These are phyloP conservation scores for Papiliotrema fonsecae DNA, from an alignment of 1,284 basidiomycete genomes.

Conservation along the genomic window DNA sequence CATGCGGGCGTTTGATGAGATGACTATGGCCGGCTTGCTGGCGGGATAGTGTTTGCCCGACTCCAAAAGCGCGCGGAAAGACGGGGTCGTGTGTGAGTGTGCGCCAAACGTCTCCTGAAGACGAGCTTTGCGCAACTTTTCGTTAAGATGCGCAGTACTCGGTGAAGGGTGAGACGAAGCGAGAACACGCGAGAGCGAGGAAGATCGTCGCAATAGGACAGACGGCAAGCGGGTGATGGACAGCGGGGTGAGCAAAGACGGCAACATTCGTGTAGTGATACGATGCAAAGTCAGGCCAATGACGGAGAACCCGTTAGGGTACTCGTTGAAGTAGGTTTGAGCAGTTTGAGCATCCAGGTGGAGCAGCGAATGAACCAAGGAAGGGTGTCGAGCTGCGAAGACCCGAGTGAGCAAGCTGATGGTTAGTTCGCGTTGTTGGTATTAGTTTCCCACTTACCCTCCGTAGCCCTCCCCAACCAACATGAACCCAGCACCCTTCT, in stretches of 20 bases:
- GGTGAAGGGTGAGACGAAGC: slow-evolving; percentile 32
- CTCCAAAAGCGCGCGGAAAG: slow-evolving; percentile 30
- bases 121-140: slow-evolving; percentile 32
- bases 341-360: slow-evolving; percentile 43
- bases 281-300: slow-evolving; percentile 25
- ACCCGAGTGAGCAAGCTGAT: slow-evolving; percentile 33
- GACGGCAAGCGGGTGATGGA: slow-evolving; percentile 32
- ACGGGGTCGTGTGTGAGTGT: slow-evolving; percentile 31
- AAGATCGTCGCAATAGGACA: slow-evolving; percentile 29
- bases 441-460: slow-evolving; percentile 22
- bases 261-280: slow-evolving; percentile 26
- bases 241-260: slow-evolving; percentile 33
- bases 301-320: slow-evolving; percentile 19
- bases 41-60: slow-evolving; percentile 28
- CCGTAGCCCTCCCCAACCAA: slow-evolving; percentile 43
- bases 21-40: slow-evolving; percentile 28
- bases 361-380: slow-evolving; percentile 30
- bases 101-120: slow-evolving; percentile 38
- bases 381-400: slow-evolving; percentile 35
- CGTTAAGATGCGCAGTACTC: slow-evolving; percentile 25
- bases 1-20: slow-evolving; percentile 27
- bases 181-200: slow-evolving; percentile 32
- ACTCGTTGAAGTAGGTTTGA: slow-evolving; percentile 37
- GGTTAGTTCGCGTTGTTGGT: background rate
- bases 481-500: slow-evolving; percentile 13